A percentile compares a stretch with the other conserved stretches of the same genome.
Evolutionary conservation across 1,284 basidiomycete genomes (phyloP).

Genomic region (Microbotryum scabiosae): DNA sequence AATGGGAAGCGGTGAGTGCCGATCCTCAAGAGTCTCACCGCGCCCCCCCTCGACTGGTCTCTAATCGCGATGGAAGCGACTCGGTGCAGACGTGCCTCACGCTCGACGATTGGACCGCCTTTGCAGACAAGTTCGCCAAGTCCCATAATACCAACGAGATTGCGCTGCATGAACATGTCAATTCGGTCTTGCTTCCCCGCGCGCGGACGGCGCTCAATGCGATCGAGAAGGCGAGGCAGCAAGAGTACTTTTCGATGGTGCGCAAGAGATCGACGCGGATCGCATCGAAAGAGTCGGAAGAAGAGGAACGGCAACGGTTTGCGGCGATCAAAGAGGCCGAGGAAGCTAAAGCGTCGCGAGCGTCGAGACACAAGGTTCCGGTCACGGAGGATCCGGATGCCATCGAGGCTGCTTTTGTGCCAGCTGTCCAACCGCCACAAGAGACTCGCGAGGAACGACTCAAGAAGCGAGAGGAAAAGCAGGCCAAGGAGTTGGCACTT

Average conservation of each 20-base stretch:
- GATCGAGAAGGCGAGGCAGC: conserved; percentile 53
- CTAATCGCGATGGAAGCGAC: no score
- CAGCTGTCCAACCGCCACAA: conserved; percentile 32
- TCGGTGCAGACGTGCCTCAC: conserved; percentile 60
- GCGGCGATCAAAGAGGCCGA: conserved; percentile 50
- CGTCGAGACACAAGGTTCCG: neutral
- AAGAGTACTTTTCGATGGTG: conserved; percentile 55
- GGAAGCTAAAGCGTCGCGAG: conserved; percentile 39
- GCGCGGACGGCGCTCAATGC: conserved; percentile 37
- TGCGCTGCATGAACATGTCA: conserved; percentile 59
- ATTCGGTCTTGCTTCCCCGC: neutral
- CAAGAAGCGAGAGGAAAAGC: conserved; percentile 41
- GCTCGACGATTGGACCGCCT: conserved; percentile 67
- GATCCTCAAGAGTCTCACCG: neutral
- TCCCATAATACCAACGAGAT: conserved; percentile 71
- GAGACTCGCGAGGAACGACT: conserved; percentile 43
- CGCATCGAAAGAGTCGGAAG: conserved; percentile 51
- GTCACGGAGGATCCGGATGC: neutral
- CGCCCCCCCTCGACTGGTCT: neutral
- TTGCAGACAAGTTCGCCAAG: conserved; percentile 61
- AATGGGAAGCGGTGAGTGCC: conserved; percentile 69
- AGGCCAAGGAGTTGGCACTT: conserved; percentile 37
- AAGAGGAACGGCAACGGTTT: conserved; percentile 53
- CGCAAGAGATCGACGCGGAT: conserved; percentile 78
- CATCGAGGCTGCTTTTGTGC: neutral